Base-by-base conservation (phyloP, 495 filamentous ascomycete species). In the Aspergillus campestris region DNA sequence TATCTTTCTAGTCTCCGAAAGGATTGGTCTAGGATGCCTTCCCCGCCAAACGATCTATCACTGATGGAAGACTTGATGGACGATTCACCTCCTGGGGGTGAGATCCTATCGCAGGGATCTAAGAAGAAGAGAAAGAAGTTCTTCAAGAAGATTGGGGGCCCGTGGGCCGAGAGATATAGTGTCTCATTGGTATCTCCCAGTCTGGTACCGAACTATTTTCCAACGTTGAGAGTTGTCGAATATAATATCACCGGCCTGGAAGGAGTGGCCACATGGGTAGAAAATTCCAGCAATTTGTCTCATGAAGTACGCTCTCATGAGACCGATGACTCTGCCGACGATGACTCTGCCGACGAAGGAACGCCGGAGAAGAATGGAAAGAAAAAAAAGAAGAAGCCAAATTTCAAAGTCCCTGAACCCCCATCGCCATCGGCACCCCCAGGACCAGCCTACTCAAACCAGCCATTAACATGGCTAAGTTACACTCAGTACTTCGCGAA, bases 401-500 rank as follows among this genome's bases (percentile, higher is more conserved):
- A 78, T 6, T 75, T 91, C 50, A 67, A 68, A 38, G 59, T 89
- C 3, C 92, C 92, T 0, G 59, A 76, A 6, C 74, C 81, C 1
- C 92, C 92, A 8, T 80, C 88, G 1, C 78, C 81, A 52, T 73
- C 77, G 4, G 59, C 84, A 18, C 80, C 81, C 8, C 94, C 92
- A 0, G 92, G 92, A 2, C 92, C 92, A 0, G 94, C 87, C 3
- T 97, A 99, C 62, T 91, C 83, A 3, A 81, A 84, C 28, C 94
- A 99, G 59, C 66, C 87, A 0, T 70, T 95, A 18, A 83, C 86
- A 0, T 67, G 84, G 49, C 71, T 86, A 3, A 73, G 84, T 8
- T 96, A 85, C 58, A 89, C 80, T 4, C 92, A 99, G 53, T 96
- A 94, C 67, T 95, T 75, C 61, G 89, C 90, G 35, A 99, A 99